Conservation (phyloP, 768 basidiomycete genomes). For the Russula lepida region DNA sequence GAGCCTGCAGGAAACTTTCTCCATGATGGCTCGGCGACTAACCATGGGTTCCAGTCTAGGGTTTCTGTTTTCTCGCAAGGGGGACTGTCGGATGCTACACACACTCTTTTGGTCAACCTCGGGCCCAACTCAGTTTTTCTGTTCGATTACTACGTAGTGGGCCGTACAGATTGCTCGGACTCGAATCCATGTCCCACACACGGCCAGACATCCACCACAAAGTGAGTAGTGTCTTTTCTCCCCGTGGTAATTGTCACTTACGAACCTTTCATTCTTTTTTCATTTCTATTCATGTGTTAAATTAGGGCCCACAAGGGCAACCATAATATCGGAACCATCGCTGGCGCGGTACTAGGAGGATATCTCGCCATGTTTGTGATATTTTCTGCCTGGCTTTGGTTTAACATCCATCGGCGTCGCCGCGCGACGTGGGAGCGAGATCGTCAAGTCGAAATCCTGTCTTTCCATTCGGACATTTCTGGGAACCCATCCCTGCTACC, state of each 20-base stretch:
- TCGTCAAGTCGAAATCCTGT: constrained; percentile 20
- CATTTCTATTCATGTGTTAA: not conserved
- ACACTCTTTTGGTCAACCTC: not conserved
- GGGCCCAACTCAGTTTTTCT: not conserved
- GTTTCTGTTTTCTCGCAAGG: not conserved
- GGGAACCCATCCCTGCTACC: constrained; percentile 32
- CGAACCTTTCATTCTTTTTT: constrained; percentile 6
- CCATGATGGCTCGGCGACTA: not conserved
- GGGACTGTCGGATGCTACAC: not conserved
- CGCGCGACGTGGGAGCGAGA: constrained; percentile 26
- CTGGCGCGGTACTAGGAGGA: constrained; percentile 35
- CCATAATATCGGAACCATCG: constrained; percentile 37
- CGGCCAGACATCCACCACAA: not conserved
- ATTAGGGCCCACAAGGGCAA: not conserved
- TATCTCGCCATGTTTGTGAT: constrained; percentile 42
- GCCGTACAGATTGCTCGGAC: not conserved
- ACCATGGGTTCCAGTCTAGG: not conserved
- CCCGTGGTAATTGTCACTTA: not conserved
- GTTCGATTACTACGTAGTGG: not conserved
- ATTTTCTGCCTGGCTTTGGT: constrained; percentile 39
- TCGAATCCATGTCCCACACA: not conserved
- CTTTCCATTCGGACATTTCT: constrained; percentile 26
- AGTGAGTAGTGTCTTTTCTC: not conserved
- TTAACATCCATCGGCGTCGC: constrained; percentile 44
- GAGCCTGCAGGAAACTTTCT: not conserved